Base-by-base conservation (phyloP, 352 stramenopile species). In the Pythium monospermum region DNA sequence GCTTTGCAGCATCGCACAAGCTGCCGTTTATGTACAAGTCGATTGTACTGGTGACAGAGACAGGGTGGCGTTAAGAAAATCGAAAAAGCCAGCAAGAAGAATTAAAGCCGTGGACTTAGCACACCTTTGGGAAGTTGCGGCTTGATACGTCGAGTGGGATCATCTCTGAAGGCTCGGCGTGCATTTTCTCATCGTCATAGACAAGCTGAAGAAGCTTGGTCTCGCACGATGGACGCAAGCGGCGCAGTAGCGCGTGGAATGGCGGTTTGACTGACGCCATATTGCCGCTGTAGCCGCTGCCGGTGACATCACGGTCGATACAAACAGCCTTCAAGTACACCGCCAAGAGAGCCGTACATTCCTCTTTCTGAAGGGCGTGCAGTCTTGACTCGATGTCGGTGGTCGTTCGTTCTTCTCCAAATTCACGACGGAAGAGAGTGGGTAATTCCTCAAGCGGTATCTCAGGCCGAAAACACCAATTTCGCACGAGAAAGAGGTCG, bases 151-250 rank as follows among this genome's bases (percentile, higher is more conserved):
- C 76, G 18, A 91, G 43, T 19, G 28, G 35, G 18, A 88, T 50
- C 48, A 58, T 79, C 19, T 88, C 76, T 2, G 53, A 70, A 0
- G 52, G 25, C 40, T 83, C 66, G 2, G 63, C 59, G 15, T 76
- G 57, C 36, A 54, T 47, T 44, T 91, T 87, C n/a, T 85, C 64
- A 23, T 73, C 55, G 28, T 81, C 64, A 49, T 88, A 85, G n/a
- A 83, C 64, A 25, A 86, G 64, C 43, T 87, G 76, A 16, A 86
- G 77, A 15, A 88, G 64, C 23, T 65, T 65, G 0, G 65, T 82
- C 51, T 87, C 76, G 25, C 76, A 87, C 0, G 66, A 74, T 5
- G 74, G 75, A 13, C 70, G 66, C 7, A 73, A 66, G 22, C 70
- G 72, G 23, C 73, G 68, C 5, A 91, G 55, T 3, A 85, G 42